phyloP scores from a whole-genome alignment of 176 grass and related monocot genomes.

The Oryza officinalis region DNA sequence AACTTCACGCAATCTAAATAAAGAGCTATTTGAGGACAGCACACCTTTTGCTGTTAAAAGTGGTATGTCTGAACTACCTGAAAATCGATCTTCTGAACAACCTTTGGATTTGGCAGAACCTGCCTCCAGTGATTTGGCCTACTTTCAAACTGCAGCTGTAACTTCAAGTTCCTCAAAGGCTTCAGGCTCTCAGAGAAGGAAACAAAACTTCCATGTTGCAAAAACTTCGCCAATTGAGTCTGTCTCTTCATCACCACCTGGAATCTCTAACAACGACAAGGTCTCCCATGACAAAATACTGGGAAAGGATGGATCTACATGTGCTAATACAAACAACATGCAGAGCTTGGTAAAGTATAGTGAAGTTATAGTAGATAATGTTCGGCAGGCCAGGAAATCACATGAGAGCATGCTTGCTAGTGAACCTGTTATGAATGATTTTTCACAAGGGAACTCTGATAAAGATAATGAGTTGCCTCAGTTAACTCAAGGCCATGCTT shows the following conservation, averaged over 20 bases:
- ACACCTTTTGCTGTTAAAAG: constrained; percentile 44
- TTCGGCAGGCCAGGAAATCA: constrained; percentile 33
- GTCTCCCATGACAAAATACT: constrained; percentile 51
- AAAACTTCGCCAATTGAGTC: constrained; percentile 67
- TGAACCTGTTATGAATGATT: constrained; percentile 45
- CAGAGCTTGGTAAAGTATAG: constrained; percentile 39
- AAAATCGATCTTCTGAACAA: constrained; percentile 43
- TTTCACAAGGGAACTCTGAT: constrained; percentile 53
- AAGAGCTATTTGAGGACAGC: constrained; percentile 47
- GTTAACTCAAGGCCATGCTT: constrained; percentile 39
- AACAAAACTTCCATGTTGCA: constrained; percentile 46
- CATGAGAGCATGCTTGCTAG: constrained; percentile 44
- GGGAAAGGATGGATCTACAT: constrained; percentile 55
- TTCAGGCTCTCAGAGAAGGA: constrained; percentile 59
- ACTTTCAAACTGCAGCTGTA: constrained; percentile 49
- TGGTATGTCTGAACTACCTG: constrained; percentile 28
- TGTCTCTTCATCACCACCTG: constrained; percentile 71
- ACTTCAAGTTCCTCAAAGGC: constrained; percentile 85
- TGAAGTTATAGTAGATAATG: constrained; percentile 51
- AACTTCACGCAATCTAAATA: constrained; percentile 40
- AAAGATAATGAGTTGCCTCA: constrained; percentile 43
- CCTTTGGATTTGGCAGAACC: constrained; percentile 42
- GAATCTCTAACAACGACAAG: constrained; percentile 61
- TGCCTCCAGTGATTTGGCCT: constrained; percentile 46
- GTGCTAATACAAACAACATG: constrained; percentile 46